phyloP scores from a whole-genome alignment of 352 stramenopile genomes.

The Blastocystis sp. region DNA sequence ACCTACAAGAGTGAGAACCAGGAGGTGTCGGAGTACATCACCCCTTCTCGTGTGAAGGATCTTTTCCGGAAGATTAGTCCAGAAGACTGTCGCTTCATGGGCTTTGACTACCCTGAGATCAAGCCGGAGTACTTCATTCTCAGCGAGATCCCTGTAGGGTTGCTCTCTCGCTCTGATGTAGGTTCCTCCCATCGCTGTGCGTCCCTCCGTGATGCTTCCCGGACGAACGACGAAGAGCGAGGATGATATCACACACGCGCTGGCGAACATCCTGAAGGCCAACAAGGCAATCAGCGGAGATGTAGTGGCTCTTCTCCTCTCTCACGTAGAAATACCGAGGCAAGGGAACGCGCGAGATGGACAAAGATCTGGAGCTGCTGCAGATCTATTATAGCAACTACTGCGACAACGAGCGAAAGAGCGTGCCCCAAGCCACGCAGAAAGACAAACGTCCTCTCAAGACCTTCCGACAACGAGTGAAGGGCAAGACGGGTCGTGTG shows the following conservation, averaged over 20 bases:
- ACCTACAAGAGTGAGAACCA: slow-evolving; percentile 70
- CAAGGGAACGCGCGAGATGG: slow-evolving; percentile 86
- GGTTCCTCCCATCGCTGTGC: slow-evolving; percentile 86
- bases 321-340: slow-evolving; percentile 87
- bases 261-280: slow-evolving; percentile 94
- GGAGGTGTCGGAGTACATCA: slow-evolving; percentile 82
- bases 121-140: slow-evolving; percentile 96
- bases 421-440: slow-evolving; percentile 88
- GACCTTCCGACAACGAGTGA: slow-evolving; percentile 86
- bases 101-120: slow-evolving; percentile 78
- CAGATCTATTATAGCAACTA: slow-evolving; percentile 82
- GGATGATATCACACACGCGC: slow-evolving; percentile 95
- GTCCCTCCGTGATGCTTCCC: slow-evolving; percentile 87
- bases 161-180: not conserved
- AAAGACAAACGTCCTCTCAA: slow-evolving; percentile 92
- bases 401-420: slow-evolving; percentile 93
- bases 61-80: slow-evolving; percentile 94
- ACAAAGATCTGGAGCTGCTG: slow-evolving; percentile 68
- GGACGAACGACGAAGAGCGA: slow-evolving; percentile 80
- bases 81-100: slow-evolving; percentile 85
- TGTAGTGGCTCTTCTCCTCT: slow-evolving; percentile 63
- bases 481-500: slow-evolving; percentile 92
- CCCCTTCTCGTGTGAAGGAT: slow-evolving; percentile 84
- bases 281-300: slow-evolving; percentile 70
- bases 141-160: slow-evolving; percentile 86